These are phyloP conservation scores for Cryptococcus maquisensis DNA, from an alignment of 1,284 basidiomycete species.

Conservation along the genomic window DNA sequence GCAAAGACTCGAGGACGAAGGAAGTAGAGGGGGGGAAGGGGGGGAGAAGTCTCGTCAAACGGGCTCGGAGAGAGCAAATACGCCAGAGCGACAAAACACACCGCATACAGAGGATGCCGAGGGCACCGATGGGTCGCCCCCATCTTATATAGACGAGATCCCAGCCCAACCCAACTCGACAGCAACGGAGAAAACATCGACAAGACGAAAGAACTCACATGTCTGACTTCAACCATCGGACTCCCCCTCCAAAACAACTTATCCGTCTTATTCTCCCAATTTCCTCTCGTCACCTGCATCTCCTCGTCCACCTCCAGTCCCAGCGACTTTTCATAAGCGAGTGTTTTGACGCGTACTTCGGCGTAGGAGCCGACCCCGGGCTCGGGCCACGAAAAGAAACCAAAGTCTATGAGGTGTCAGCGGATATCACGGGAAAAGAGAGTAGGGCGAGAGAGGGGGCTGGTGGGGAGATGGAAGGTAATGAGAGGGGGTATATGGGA, in stretches of 20 bases:
- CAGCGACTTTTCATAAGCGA: constrained; percentile 23
- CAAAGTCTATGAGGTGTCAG: constrained; percentile 27
- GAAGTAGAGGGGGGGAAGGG: no score
- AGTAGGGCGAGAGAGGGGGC: background rate
- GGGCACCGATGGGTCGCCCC: no score
- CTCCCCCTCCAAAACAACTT: constrained; percentile 43
- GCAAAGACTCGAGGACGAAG: no score
- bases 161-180: no score
- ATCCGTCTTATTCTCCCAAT: constrained; percentile 37
- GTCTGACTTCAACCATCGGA: constrained; percentile 37
- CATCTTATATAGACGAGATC: no score
- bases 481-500: no score
- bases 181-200: no score
- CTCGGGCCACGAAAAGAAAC: constrained; percentile 45
- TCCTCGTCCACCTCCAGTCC: constrained; percentile 9
- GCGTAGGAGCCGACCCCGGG: constrained; percentile 35
- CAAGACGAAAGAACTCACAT: constrained; percentile 16
- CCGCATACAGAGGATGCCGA: no score
- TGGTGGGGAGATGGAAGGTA: background rate
- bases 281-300: constrained; percentile 3
- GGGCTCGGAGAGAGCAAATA: no score
- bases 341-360: constrained; percentile 34
- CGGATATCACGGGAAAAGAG: background rate
- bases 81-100: no score
- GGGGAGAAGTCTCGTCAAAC: no score